Evolutionary conservation across 1,139 yeast species (phyloP), one percentile per base, ranked within the genome.

Genomic region (Pichia sp.): DNA sequence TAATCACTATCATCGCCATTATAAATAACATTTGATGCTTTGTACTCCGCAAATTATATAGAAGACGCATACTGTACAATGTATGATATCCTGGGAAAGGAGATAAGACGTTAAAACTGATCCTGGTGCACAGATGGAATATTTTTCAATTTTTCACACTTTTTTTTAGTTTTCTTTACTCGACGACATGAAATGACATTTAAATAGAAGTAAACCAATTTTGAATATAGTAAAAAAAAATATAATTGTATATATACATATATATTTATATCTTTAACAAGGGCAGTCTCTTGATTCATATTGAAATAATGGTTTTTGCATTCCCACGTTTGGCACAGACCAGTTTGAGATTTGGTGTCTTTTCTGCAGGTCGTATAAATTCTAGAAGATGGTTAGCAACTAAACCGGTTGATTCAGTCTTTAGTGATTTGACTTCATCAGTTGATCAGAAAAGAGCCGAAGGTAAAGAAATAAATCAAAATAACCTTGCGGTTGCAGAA

Each of bases 371-470:
- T 12, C 27, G 12, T 11, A 6, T 28, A 10, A 26, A 26, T 4
- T 24, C 27, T 8, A 11, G 27, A 16, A 39, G 48, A 38, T 35
- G 10, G 23, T 12, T 42, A 33, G 39, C 47, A n/a, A 39, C 48
- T 25, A 46, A 43, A 42, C 41, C 43, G 10, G 44, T 16, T 3
- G 48, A 48, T 26, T 49, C 61, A 5, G 37, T 57, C 27, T 55
- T 56, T 42, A 55, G 59, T 29, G 56, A 51, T 30, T 42, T 57
- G 29, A 53, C 57, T 8, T 40, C 48, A 12, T 35, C 49, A 7
- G 42, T 48, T 29, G 44, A 42, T 9, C 35, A 30, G 27, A 40
- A 39, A 16, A 39, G 24, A 20, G 33, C 35, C n/a, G 27, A 28
- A n/a, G 31, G 30, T 22, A 16, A 35, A n/a, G 32, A 39, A 5